Evolutionary conservation across 2,329 filamentous ascomycete genomes (phyloP).

Genomic region (Pestalotiopsis sp.): DNA sequence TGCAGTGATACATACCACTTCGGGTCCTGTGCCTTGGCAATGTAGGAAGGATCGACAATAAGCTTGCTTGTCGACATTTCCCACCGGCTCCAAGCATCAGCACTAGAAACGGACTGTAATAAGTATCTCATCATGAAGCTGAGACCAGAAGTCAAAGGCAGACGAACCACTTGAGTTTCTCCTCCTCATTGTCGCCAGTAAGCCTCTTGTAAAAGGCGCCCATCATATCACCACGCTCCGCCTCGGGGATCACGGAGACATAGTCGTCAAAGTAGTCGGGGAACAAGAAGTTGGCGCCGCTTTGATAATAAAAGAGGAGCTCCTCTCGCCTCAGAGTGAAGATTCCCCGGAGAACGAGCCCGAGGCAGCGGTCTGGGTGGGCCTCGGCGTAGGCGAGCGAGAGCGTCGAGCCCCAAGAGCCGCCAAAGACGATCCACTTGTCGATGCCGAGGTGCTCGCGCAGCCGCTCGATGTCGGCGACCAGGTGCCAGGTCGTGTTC

Average conservation of each 20-base stretch:
- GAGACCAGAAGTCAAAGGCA: not conserved
- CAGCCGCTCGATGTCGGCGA: constrained; percentile 39
- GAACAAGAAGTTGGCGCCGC: constrained; percentile 31
- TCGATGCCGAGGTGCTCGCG: constrained; percentile 35
- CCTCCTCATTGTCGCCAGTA: constrained; percentile 33
- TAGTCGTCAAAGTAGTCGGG: constrained; percentile 40
- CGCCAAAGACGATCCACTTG: constrained; percentile 43
- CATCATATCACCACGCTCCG: constrained; percentile 37
- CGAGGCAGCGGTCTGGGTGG: constrained; percentile 32
- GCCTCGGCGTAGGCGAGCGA: constrained; percentile 39
- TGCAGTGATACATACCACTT: constrained; percentile 20
- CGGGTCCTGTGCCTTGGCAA: constrained; percentile 25
- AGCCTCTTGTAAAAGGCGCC: constrained; percentile 41
- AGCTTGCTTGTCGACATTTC: constrained; percentile 28
- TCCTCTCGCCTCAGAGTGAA: constrained; percentile 35
- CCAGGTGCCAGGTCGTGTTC: constrained; percentile 40
- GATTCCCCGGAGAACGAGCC: constrained; percentile 38
- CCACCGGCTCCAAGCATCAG: constrained; percentile 27
- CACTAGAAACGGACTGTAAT: constrained; percentile 15
- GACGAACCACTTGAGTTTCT: constrained; percentile 28
- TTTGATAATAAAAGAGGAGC: constrained; percentile 36
- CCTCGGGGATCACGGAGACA: constrained; percentile 34
- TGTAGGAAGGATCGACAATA: constrained; percentile 26
- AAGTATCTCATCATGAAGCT: constrained; percentile 1
- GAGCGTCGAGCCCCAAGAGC: constrained; percentile 42